Evolutionary conservation across 768 basidiomycete genomes (phyloP), one percentile per base, ranked within the genome.

Genomic region (Rossbeevera mucosa): DNA sequence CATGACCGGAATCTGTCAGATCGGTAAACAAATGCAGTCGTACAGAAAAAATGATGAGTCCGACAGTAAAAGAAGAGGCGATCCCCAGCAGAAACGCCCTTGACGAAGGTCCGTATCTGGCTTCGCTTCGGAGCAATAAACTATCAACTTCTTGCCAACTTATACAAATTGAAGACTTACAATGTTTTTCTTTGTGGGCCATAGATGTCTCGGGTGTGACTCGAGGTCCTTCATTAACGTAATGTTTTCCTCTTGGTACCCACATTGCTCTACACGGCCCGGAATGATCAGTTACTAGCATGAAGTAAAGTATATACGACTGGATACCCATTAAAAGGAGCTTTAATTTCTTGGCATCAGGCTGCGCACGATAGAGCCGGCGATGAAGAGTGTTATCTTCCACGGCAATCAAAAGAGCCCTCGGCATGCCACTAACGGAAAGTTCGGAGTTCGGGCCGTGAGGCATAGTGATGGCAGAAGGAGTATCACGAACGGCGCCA

Each of bases 61-160:
- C 51, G 48, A 83, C 81, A 84, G 41, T 81, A 80, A 51, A 84
- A 81, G 54, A 82, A 79, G 56, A 81, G 78, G 2, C 63, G 74
- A 53, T 83, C 82, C 0, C 77, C 77, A 3, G 74, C 54, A 16
- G 70, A 63, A 8, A 75, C 76, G 30, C 64, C 77, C 26, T 64
- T 54, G 0, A 81, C 77, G 7, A 84, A 66, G 2, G 69, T 68
- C 0, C 67, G 53, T 47, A 82, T 76, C 30, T 76, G 74, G 8
- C 57, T 59, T 20, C 72, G 59, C 80, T 82, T 52, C 42, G 12
- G 44, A 11, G 43, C n/a, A 11, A 44, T 13, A 29, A 45, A n/a
- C 30, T 5, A 6, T 20, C 45, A 50, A 46, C 21, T n/a, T 4
- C 7, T 41, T 9, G 38, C 11, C 11, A 24, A 43, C 11, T 42